phyloP scores from a whole-genome alignment of 129 eudicot species.

The Solidago caesia region DNA sequence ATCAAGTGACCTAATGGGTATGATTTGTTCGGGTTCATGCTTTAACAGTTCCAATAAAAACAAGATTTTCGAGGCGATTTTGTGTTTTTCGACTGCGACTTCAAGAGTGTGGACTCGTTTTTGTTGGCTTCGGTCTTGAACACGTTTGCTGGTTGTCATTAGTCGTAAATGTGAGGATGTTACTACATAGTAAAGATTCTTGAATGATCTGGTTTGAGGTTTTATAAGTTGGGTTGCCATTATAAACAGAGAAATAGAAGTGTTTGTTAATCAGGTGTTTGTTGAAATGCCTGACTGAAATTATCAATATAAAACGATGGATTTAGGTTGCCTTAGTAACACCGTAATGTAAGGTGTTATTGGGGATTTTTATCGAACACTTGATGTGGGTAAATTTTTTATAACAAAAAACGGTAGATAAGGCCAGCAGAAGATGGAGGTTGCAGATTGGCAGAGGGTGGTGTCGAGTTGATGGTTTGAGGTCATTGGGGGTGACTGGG shows the following conservation, averaged over 20 bases:
- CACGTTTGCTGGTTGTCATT: conserved; percentile 82
- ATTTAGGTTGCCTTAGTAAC: background rate
- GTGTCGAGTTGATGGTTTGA: too few species aligned
- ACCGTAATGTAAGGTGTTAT: too few species aligned
- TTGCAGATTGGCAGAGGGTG: too few species aligned
- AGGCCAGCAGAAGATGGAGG: too few species aligned
- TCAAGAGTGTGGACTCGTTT: conserved; percentile 83
- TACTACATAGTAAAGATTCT: background rate
- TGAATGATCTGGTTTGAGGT: conserved; percentile 18
- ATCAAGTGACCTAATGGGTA: conserved; percentile 60
- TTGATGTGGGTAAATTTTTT: too few species aligned
- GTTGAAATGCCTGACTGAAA: conserved; percentile 16
- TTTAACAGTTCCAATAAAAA: conserved; percentile 58
- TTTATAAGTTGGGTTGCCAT: conserved; percentile 33
- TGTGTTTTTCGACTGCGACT: conserved; percentile 67
- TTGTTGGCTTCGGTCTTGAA: conserved; percentile 85
- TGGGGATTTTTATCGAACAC: too few species aligned
- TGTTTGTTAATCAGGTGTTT: conserved; percentile 17
- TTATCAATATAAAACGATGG: background rate
- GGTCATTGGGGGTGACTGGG: too few species aligned
- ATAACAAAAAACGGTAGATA: too few species aligned
- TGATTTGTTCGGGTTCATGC: conserved; percentile 65
- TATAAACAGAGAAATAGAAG: background rate
- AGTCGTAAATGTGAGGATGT: conserved; percentile 28
- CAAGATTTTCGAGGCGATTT: conserved; percentile 65